phyloP scores from a whole-genome alignment of 768 basidiomycete genomes.

The Lentinus brumalis region DNA sequence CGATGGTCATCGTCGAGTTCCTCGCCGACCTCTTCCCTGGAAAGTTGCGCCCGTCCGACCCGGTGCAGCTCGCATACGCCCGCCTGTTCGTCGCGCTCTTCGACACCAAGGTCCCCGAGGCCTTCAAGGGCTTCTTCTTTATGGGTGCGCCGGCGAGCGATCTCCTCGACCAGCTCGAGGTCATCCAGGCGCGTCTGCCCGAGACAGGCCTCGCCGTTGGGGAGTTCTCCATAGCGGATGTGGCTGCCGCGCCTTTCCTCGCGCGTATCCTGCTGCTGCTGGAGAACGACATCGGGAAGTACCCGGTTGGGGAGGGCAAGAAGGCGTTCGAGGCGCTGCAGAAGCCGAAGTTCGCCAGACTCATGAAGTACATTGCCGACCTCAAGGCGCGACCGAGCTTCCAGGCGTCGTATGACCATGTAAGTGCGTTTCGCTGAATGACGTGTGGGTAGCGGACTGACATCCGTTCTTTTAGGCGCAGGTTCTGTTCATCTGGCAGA shows the following conservation, averaged over 20 bases:
- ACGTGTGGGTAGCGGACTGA: not conserved
- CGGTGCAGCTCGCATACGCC: conserved; percentile 54
- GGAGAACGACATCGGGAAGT: conserved; percentile 54
- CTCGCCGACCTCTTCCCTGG: conserved; percentile 59
- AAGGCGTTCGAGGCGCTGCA: conserved; percentile 45
- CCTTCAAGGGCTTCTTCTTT: conserved; percentile 45
- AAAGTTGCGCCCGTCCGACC: conserved; percentile 54
- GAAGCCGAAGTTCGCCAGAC: conserved; percentile 49
- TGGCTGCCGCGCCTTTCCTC: conserved; percentile 59
- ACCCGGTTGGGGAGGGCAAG: conserved; percentile 47
- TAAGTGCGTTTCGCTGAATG: not conserved
- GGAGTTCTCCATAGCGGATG: conserved; percentile 60
- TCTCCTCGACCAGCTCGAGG: conserved; percentile 46
- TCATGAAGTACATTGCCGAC: conserved; percentile 49
- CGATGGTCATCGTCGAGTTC: conserved; percentile 65
- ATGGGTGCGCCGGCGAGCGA: conserved; percentile 46
- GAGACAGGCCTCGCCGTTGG: conserved; percentile 45
- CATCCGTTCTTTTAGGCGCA: not conserved
- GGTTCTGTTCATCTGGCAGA: not conserved
- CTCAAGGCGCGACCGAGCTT: conserved; percentile 53
- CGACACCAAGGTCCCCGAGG: conserved; percentile 44
- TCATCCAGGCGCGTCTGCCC: conserved; percentile 53
- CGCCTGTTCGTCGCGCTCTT: conserved; percentile 65
- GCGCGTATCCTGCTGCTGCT: conserved; percentile 47
- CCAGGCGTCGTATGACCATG: not conserved